Base-by-base conservation (phyloP, 371 early-diverging fungal genomes). In the Mortierella sp. region DNA sequence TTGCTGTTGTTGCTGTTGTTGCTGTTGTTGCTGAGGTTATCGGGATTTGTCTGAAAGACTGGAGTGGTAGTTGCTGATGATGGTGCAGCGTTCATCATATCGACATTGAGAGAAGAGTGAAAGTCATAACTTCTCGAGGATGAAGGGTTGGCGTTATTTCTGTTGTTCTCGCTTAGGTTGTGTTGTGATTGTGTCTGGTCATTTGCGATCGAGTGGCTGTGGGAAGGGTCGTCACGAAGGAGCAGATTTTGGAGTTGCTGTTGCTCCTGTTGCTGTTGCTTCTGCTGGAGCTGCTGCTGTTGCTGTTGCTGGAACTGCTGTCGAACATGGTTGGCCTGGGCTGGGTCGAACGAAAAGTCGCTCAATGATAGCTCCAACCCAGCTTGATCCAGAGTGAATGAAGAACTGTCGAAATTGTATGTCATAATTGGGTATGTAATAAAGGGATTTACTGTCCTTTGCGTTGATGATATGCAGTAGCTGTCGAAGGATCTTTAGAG, bases 331-430 rank as follows among this genome's bases (percentile, higher is more conserved):
- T 28, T 69, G 12, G 75, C 76, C 49, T 81, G 81, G 11, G 72
- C 63, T 14, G 81, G 64, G 37, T 81, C 81, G 35, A 81, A 81
- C 20, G 70, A 62, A 66, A 81, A 72, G 51, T 81, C 81, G 51
- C 49, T 75, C 26, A 81, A 75, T 10, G 81, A 81, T 0, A 81
- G 67, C 52, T 81, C 81, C 49, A 81, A 60, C 20, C 76, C 81
- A 2, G 81, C 70, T 11, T 72, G 81, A 63, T 75, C 72, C 52
- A 81, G 49, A 14, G 43, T 62, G 54, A 75, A 81, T 3, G 75
- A 32, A 37, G 74, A 62, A 57, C 47, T 66, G 67, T 72, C 76
- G 70, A 81, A 81, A 45, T 75, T 75, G 70, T 66, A 75, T 54
- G 81, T 40, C 81, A 81, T 81, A 32, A n/a, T 67, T 30, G 30